Evolutionary conservation across 2,329 filamentous ascomycete species (phyloP), one percentile per base, ranked within the genome.

Genomic region (Fusarium cicatricum): DNA sequence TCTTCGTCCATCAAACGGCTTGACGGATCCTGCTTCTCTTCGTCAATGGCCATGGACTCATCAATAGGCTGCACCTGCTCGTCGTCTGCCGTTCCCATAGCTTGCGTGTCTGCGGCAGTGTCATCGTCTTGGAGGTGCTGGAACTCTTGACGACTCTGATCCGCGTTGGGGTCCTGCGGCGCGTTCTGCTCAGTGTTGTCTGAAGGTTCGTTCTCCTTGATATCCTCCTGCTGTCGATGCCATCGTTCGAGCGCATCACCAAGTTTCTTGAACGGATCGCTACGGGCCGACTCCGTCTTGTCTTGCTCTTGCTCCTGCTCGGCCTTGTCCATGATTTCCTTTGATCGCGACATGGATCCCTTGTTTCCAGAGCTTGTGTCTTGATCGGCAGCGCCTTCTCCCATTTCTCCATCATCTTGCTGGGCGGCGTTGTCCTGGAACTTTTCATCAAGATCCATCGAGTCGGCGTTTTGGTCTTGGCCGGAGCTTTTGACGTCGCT

Each of bases 181-280:
- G 84, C 77, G 2, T 69, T 60, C 38, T 65, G 55, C 12, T 68
- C 63, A 12, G 64, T 58, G 14, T 66, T 64, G 11, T 76, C 71
- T 48, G 85, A 79, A 2, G 83, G 77, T 15, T 71, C 67, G 5
- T 75, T 71, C 53, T 89, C 83, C 71, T 84, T 79, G 66, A 99
- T 98, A 58, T 97, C 90, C 40, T 85, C 86, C 68, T 96, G 91
- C 70, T 92, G 91, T 54, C 91, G 86, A 74, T 98, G 93, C 91
- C 93, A 99, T 66, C 89, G 86, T 73, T 98, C 93, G 28, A 99
- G 81, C 6, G 92, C 90, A 77, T 99, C 92, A 17, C 95, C 95
- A 26, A 99, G 85, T 70, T 97, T 96, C 77, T 95, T 95, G 82
- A 97, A 97, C 1, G 92, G 90, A 64, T 95, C 86, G 39, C 80